These are phyloP conservation scores for Fusarium torreyae DNA, from an alignment of 2,329 filamentous ascomycete species.

Conservation along the genomic window DNA sequence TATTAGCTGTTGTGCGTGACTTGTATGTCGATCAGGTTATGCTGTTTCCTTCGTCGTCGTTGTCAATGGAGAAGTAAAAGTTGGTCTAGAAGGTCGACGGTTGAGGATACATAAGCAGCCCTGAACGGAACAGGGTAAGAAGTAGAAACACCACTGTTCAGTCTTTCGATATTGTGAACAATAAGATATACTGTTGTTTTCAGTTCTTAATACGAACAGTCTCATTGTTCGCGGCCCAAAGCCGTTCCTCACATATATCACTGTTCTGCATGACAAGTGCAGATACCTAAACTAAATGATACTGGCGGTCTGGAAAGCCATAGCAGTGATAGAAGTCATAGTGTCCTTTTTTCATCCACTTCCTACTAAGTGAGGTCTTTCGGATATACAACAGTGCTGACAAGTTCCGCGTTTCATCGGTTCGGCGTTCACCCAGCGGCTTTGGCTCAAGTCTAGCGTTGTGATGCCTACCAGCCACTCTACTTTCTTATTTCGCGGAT, in stretches of 20 bases:
- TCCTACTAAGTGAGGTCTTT: background rate
- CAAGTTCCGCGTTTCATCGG: constrained; percentile 1
- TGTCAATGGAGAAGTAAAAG: background rate
- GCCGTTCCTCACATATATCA: background rate
- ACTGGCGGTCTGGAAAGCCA: no score
- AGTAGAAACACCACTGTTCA: background rate
- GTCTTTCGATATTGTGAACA: background rate
- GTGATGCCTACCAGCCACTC: background rate
- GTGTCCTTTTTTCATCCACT: background rate
- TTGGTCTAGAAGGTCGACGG: background rate
- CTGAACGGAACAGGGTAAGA: background rate
- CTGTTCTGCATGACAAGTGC: background rate
- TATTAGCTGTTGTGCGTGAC: background rate
- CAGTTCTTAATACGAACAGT: background rate
- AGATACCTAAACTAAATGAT: background rate
- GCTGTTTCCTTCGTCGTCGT: background rate
- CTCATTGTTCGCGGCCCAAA: background rate
- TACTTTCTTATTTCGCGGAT: constrained; percentile 7
- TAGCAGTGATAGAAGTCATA: background rate
- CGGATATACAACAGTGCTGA: background rate
- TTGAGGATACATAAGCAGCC: background rate
- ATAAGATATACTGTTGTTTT: background rate
- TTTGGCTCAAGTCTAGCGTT: background rate
- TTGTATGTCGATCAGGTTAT: background rate
- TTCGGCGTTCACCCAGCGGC: background rate